A percentile compares a stretch with the other conserved stretches of the same genome.
These are phyloP conservation scores for Glonium stellatum DNA, from an alignment of 495 filamentous ascomycete genomes.

Conservation along the genomic window DNA sequence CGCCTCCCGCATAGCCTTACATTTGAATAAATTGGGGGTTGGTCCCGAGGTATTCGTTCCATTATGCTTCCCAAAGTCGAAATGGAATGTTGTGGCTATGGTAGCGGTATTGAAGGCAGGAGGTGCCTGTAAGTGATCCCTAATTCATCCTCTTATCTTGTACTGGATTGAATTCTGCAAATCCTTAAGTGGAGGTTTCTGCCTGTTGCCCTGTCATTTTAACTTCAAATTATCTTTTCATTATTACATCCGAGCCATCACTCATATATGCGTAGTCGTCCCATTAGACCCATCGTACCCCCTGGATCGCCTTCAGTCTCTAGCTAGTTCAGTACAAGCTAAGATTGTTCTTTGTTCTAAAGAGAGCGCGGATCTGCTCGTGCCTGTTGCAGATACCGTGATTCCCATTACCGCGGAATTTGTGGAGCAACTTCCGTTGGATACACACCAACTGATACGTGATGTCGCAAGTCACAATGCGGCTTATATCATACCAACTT, in stretches of 20 bases:
- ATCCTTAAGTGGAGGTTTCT: too few species aligned
- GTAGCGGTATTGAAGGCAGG: slow-evolving; percentile 38
- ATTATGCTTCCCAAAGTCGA: slow-evolving; percentile 49
- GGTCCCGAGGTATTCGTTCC: slow-evolving; percentile 45
- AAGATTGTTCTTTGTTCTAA: slow-evolving; percentile 49
- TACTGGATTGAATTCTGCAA: slow-evolving; percentile 15
- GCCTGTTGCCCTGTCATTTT: too few species aligned
- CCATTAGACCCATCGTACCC: slow-evolving; percentile 53
- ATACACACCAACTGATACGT: background rate
- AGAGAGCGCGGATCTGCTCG: background rate
- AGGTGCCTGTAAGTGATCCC: too few species aligned
- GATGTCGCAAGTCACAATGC: background rate
- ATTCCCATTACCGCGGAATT: background rate
- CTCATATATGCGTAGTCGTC: too few species aligned
- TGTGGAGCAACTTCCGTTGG: background rate
- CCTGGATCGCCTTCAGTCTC: slow-evolving; percentile 44
- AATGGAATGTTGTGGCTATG: slow-evolving; percentile 40
- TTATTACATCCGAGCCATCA: too few species aligned
- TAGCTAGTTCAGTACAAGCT: slow-evolving; percentile 47
- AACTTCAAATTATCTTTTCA: too few species aligned
- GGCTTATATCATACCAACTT: slow-evolving; percentile 13
- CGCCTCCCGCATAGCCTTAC: slow-evolving; percentile 12
- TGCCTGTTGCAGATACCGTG: too few species aligned
- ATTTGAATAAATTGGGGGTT: slow-evolving; percentile 34
- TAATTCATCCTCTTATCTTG: slow-evolving; percentile 9